Evolutionary conservation across 169 alveolate species (phyloP).

Genomic region (Prorocentrum cordatum): DNA sequence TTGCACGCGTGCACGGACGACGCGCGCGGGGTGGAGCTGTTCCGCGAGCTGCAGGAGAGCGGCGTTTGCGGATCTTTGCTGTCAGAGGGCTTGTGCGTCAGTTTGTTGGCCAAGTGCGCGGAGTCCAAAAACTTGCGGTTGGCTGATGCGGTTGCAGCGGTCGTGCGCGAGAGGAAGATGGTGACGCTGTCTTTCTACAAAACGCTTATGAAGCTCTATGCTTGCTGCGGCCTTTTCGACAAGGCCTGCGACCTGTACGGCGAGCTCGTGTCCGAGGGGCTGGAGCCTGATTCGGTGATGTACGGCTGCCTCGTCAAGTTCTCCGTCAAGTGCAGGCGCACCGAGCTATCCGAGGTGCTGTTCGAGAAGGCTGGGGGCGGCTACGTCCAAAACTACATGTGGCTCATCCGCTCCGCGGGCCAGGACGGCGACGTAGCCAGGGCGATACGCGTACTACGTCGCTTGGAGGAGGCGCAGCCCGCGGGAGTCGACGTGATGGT

Average conservation of each 20-base stretch:
- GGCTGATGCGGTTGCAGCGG: too few relatives aligned
- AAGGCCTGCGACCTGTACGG: conserved; percentile 23
- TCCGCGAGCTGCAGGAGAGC: too few relatives aligned
- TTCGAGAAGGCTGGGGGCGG: conserved; percentile 7
- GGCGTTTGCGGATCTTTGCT: too few relatives aligned
- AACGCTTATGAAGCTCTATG: conserved; percentile 40
- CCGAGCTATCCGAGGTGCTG: not conserved
- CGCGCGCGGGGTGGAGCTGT: too few relatives aligned
- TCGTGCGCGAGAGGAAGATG: conserved; percentile 53
- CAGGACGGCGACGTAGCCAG: not conserved
- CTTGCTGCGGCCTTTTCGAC: conserved; percentile 2
- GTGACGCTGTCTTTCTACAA: conserved; percentile 29
- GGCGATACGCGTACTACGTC: not conserved
- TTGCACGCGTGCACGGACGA: too few relatives aligned
- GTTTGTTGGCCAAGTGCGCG: too few relatives aligned
- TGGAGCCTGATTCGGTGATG: conserved; percentile 35
- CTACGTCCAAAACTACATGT: conserved; percentile 41
- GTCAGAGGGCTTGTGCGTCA: too few relatives aligned
- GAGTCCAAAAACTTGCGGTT: too few relatives aligned
- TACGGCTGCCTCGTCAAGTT: conserved; percentile 46
- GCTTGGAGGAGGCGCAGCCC: not conserved
- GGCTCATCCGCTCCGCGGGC: conserved; percentile 59
- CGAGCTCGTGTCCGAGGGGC: conserved; percentile 23
- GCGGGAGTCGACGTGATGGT: not conserved
- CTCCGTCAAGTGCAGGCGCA: conserved; percentile 43